A percentile compares a stretch with the other conserved stretches of the same genome.
Evolutionary conservation across 306 rosid species (phyloP).

Genomic region (Vigna angularis): DNA sequence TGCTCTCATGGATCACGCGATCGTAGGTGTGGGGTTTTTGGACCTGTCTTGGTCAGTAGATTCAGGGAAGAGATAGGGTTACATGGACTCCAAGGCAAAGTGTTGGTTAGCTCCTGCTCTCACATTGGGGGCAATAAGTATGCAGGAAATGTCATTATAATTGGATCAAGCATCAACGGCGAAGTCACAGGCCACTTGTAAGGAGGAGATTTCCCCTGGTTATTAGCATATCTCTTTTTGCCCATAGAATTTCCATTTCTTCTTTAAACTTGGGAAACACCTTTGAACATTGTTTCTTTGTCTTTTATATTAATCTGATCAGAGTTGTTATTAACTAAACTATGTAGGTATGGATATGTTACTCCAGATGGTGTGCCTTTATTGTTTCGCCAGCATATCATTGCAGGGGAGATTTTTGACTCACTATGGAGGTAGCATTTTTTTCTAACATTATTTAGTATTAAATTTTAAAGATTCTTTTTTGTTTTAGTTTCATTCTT

Average conservation of each 20-base stretch:
- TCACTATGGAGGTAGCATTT: slow-evolving; percentile 74
- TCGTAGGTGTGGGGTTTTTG: slow-evolving; percentile 88
- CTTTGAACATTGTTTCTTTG: slow-evolving; percentile 10
- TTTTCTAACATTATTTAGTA: neutral
- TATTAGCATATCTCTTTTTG: slow-evolving; percentile 3
- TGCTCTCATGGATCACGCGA: slow-evolving; percentile 87
- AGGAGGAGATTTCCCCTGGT: slow-evolving; percentile 43
- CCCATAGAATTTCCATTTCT: neutral
- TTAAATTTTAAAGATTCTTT: neutral
- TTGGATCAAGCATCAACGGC: slow-evolving; percentile 58
- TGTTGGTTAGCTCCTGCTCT: slow-evolving; percentile 86
- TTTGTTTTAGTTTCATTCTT: neutral
- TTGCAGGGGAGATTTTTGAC: slow-evolving; percentile 68
- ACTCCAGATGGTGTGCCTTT: slow-evolving; percentile 71
- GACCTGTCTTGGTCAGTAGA: slow-evolving; percentile 70
- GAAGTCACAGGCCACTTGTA: slow-evolving; percentile 85
- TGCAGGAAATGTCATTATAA: slow-evolving; percentile 84
- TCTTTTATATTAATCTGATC: neutral
- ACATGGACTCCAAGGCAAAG: slow-evolving; percentile 65
- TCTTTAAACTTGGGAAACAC: neutral
- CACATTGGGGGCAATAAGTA: slow-evolving; percentile 83
- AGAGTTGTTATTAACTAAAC: neutral
- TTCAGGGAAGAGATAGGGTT: slow-evolving; percentile 73
- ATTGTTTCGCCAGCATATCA: slow-evolving; percentile 72
- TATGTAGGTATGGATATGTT: slow-evolving; percentile 86